Evolutionary conservation across 139 green algal genomes (phyloP), one percentile per base, ranked within the genome.

Genomic region (Protoeuglena noctilucae): DNA sequence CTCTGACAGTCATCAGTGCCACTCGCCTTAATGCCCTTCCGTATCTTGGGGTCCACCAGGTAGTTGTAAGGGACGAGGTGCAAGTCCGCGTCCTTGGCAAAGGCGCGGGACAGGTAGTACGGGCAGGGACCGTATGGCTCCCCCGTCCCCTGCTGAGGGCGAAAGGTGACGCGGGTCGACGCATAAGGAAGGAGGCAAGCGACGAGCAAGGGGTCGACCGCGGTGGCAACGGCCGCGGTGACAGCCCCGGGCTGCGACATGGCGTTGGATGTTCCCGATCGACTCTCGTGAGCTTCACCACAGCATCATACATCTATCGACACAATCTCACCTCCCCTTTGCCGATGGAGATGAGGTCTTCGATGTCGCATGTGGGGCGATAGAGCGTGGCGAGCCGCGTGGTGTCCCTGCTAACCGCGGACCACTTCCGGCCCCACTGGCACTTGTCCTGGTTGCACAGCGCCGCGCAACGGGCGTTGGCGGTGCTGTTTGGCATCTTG

Each of bases 51-150:
- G 30, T 87, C 75, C 40, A 82, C 66, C 17, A 96, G 65, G 71
- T 96, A 96, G 66, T 95, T 93, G 78, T 96, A 96, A 1, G 88
- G 88, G 76, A 96, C 72, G 67, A 97, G 93, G 3, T 95, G 52
- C 9, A 97, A 65, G 45, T 96, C 84, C 1, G 81, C 81, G 12
- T 76, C 71, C 39, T 71, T 16, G 0, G 74, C 63, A 46, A 85
- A 53, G 17, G 69, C 71, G 0, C 77, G 70, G 17, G 73, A 73
- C 29, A 93, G 51, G 58, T 73, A 89, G 65, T 79, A 94, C 2
- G 85, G 85, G 71, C 85, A 94, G 40, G 60, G 65, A 9, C 48
- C 48, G n/a, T n/a, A n/a, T n/a, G n/a, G n/a, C n/a, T n/a, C n/a
- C n/a, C n/a, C n/a, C n/a, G n/a, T n/a, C n/a, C n/a, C n/a, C n/a